Evolutionary conservation across 2,329 filamentous ascomycete species (phyloP), one percentile per base, ranked within the genome.

Genomic region (Cladosporium velox): DNA sequence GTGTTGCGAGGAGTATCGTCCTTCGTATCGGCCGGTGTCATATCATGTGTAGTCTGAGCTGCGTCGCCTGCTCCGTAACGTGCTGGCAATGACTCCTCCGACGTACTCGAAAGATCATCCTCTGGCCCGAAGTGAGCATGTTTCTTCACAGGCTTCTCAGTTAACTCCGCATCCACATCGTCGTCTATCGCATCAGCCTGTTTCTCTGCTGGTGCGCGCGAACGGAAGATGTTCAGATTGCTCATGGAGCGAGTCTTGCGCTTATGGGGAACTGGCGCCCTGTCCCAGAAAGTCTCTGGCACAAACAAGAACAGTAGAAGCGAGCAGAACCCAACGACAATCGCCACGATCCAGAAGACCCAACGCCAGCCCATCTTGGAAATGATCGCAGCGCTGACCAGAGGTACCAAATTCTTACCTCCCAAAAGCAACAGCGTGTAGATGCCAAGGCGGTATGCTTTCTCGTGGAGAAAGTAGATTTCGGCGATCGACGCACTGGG

Each of bases 211-310:
- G 35, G 34, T 11, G 44, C 30, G 15, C 59, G 32, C 5, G 34
- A 28, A 21, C 28, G 57, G 34, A 59, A 44, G 8, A 62, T 47
- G 12, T 62, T 34, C 18, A 32, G 14, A 2, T 62, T 49, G 30
- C 41, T 44, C 57, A 41, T 26, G 11, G 35, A 44, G 32, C 26
- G 59, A 8, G 49, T 15, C 12, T 54, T 55, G 7, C 35, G 49
- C 1, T 28, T 26, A 21, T 59, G 57, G 44, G 84, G 81, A 34
- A 80, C 79, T 10, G 93, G 93, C 2, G 90, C 90, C 58, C 94
- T 85, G 77, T 97, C 93, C 94, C 94, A 98, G 71, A 97, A 97
- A 0, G 93, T 97, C 79, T 98, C 94, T 0, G 94, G 94, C 0
- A 97, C 91, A 72, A 97, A 96, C 67, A 97, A 83, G 76, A 96